Evolutionary conservation across 169 alveolate species (phyloP).

Genomic region (Babesia sp.): DNA sequence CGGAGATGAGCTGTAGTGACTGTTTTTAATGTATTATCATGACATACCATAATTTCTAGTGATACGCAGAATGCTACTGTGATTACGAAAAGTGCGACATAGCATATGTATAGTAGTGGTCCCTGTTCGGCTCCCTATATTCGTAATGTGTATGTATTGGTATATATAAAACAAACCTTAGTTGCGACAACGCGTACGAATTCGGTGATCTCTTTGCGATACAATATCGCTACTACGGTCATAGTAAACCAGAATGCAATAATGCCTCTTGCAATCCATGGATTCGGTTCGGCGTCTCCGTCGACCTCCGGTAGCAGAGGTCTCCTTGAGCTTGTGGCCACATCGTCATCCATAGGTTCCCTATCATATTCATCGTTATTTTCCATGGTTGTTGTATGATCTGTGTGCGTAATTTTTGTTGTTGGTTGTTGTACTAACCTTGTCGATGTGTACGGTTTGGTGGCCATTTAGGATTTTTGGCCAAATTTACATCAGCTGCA

Average conservation of each 20-base stretch:
- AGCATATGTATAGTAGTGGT: conserved; percentile 34
- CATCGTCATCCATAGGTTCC: conserved; percentile 1
- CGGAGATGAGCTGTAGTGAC: conserved; percentile 27
- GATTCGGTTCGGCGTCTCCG: conserved; percentile 12
- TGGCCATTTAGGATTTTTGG: background rate
- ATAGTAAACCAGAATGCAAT: conserved; percentile 36
- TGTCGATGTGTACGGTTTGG: conserved; percentile 6
- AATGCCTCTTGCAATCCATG: conserved; percentile 18
- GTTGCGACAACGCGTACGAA: conserved; percentile 38
- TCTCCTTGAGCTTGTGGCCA: background rate
- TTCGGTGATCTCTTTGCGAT: conserved; percentile 53
- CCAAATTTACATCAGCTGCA: too few relatives aligned
- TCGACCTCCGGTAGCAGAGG: background rate
- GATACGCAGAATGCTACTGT: conserved; percentile 48
- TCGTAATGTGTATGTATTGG: background rate
- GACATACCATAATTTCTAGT: conserved; percentile 43
- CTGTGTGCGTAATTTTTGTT: background rate
- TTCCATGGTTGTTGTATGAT: background rate
- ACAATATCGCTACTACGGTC: conserved; percentile 33
- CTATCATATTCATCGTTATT: background rate
- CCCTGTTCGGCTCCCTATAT: conserved; percentile 59
- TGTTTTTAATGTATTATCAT: background rate
- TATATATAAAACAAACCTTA: conserved; percentile 12
- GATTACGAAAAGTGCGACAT: conserved; percentile 29
- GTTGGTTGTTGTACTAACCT: background rate